phyloP scores from a whole-genome alignment of 73 alveolate species.

The Halteria grandinella region DNA sequence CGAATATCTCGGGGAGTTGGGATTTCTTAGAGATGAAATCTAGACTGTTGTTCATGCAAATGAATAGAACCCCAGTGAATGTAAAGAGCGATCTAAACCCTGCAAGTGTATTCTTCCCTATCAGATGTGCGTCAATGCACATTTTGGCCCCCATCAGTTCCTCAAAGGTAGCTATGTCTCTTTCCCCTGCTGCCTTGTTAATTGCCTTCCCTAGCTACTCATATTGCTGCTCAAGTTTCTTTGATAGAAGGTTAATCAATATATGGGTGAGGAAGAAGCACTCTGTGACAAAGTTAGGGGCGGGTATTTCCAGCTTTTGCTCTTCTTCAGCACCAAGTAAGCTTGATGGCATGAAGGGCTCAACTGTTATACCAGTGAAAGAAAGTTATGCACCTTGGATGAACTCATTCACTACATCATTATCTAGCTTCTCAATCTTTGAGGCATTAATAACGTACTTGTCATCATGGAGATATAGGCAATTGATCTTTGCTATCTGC shows the following conservation, averaged over 20 bases:
- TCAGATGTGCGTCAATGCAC: constrained; percentile 25
- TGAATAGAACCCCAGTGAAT: constrained; percentile 26
- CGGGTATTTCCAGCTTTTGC: background rate
- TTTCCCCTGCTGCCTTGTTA: constrained; percentile 26
- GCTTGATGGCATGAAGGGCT: background rate
- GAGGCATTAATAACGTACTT: constrained; percentile 17
- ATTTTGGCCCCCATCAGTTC: constrained; percentile 24
- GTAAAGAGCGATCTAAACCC: constrained; percentile 34
- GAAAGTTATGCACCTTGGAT: background rate
- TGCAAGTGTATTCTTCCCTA: constrained; percentile 17
- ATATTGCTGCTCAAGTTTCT: constrained; percentile 25
- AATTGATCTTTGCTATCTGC: constrained; percentile 8
- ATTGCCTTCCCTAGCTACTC: constrained; percentile 21
- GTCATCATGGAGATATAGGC: constrained; percentile 24
- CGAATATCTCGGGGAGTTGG: too few species aligned
- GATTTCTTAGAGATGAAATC: too few species aligned
- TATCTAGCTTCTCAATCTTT: constrained; percentile 22
- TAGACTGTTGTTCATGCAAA: too few species aligned
- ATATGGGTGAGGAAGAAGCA: constrained; percentile 39
- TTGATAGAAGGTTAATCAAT: background rate
- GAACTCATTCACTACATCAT: background rate
- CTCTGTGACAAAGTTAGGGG: constrained; percentile 47
- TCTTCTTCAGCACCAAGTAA: background rate
- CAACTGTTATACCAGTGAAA: constrained; percentile 3
- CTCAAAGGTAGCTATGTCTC: background rate